Percentiles rank a stretch among this genome's conserved stretches.
phyloP scores from a whole-genome alignment of 805 yeast genomes.

The Lachancea waltii region DNA sequence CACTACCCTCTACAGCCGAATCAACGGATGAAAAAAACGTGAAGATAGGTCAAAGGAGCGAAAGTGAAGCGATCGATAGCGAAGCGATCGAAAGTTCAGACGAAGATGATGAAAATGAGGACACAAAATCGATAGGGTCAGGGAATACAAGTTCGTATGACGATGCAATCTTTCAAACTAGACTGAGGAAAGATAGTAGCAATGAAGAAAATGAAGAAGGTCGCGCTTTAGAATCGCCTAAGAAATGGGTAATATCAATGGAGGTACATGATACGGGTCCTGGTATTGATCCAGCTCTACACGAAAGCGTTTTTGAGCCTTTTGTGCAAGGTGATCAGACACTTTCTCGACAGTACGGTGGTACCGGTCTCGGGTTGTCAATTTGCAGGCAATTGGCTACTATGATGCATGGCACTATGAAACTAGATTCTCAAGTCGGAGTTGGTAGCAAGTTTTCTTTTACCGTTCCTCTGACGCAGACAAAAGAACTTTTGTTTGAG shows the following conservation, averaged over 20 bases:
- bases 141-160: constrained; percentile 36
- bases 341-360: constrained; percentile 83
- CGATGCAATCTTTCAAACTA: constrained; percentile 39
- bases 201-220: constrained; percentile 12
- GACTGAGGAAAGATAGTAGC: constrained; percentile 31
- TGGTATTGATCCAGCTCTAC: constrained; percentile 80
- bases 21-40: constrained; percentile 12
- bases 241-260: constrained; percentile 40
- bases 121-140: constrained; percentile 16
- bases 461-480: constrained; percentile 66
- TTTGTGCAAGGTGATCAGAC: constrained; percentile 97
- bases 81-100: constrained; percentile 8
- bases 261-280: constrained; percentile 89
- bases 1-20: constrained; percentile 1
- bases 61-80: background rate
- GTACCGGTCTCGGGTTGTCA: constrained; percentile 88
- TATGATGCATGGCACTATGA: constrained; percentile 85
- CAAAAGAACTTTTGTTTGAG: constrained; percentile 29
- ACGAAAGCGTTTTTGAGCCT: constrained; percentile 85
- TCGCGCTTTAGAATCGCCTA: constrained; percentile 21
- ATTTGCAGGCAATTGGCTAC: constrained; percentile 87
- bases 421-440: constrained; percentile 66
- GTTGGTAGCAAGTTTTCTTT: constrained; percentile 81
- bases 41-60: background rate
- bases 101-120: constrained; percentile 13